These are phyloP conservation scores for Triangularia verruculosa DNA, from an alignment of 2,329 filamentous ascomycete genomes.

Conservation along the genomic window DNA sequence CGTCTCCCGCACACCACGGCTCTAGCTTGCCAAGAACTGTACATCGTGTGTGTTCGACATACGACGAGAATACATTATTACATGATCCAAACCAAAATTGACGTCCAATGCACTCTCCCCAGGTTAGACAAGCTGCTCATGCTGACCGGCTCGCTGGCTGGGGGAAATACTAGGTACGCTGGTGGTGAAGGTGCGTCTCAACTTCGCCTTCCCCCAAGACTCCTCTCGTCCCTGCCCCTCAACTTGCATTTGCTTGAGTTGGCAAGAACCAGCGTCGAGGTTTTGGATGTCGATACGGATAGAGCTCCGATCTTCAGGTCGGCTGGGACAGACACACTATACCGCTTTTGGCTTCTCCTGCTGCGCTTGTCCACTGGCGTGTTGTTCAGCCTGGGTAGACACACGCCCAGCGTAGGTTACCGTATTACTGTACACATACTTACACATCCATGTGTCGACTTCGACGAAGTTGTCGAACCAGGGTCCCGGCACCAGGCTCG, in stretches of 20 bases:
- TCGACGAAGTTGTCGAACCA: not conserved
- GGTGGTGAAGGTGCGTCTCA: too few species aligned
- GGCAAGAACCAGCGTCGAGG: not conserved
- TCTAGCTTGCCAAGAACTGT: not conserved
- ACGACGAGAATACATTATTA: not conserved
- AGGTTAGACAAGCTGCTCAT: not conserved
- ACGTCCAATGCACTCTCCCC: not conserved
- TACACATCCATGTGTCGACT: not conserved
- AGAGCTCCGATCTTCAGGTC: slow-evolving; percentile 11
- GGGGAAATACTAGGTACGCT: too few species aligned
- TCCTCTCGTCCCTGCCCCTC: not conserved
- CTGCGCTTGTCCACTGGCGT: slow-evolving; percentile 13
- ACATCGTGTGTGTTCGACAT: not conserved
- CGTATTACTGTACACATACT: not conserved
- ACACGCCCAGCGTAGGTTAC: slow-evolving; percentile 9
- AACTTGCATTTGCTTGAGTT: not conserved
- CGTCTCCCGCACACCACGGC: not conserved
- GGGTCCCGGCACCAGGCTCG: not conserved
- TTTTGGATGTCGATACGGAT: not conserved
- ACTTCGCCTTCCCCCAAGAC: not conserved
- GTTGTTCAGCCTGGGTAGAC: slow-evolving; percentile 6
- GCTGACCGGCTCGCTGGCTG: too few species aligned
- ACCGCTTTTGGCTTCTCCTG: slow-evolving; percentile 20
- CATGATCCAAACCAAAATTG: not conserved
- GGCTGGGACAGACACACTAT: slow-evolving; percentile 16